phyloP scores from a whole-genome alignment of 306 rosid genomes.

The Coriaria nepalensis region DNA sequence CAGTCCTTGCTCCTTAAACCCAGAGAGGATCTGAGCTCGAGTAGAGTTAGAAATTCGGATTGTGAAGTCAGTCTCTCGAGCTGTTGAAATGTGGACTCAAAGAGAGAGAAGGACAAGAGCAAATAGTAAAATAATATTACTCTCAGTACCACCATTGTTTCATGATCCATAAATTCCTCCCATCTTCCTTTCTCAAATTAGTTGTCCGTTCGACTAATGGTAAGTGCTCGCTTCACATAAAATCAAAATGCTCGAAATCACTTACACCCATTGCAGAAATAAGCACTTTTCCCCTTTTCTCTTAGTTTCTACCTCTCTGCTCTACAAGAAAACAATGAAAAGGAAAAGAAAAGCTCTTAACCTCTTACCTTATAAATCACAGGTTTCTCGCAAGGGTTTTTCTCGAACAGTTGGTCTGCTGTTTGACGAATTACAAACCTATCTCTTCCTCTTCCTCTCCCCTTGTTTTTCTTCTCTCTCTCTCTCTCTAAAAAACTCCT shows the following conservation, averaged over 20 bases:
- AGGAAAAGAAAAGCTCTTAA: background rate
- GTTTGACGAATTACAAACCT: constrained; percentile 13
- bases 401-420: constrained; percentile 7
- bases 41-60: constrained; percentile 40
- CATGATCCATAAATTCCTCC: constrained; percentile 30
- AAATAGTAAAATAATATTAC: constrained; percentile 17
- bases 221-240: constrained; percentile 12
- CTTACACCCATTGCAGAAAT: constrained; percentile 22
- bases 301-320: constrained; percentile 6
- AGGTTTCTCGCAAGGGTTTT: constrained; percentile 6
- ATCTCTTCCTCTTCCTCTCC: constrained; percentile 1
- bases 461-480: background rate
- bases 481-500: constrained; percentile 9
- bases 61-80: constrained; percentile 40
- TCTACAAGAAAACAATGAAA: constrained; percentile 7
- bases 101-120: constrained; percentile 29
- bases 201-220: no score
- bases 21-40: constrained; percentile 60
- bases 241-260: constrained; percentile 16
- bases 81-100: constrained; percentile 56
- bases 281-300: constrained; percentile 4
- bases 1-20: constrained; percentile 75
- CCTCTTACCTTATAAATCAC: constrained; percentile 28
- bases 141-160: constrained; percentile 42
- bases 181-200: constrained; percentile 16